Base-by-base conservation (phyloP, 495 filamentous ascomycete species). In the Annulohypoxylon moriforme region DNA sequence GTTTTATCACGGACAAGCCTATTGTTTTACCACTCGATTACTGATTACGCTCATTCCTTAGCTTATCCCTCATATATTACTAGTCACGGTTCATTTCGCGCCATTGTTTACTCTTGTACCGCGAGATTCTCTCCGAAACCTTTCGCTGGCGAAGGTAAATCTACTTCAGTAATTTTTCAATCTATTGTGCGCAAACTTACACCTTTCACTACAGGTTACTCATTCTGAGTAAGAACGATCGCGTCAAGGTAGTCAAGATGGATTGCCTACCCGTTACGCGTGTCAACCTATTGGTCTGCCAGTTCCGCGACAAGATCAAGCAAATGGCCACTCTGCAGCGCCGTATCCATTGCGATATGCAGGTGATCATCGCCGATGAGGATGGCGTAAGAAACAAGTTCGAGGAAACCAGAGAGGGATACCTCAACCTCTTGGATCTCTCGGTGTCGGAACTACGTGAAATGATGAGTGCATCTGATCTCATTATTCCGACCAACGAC, bases 401-500 rank as follows among this genome's bases (percentile, higher is more conserved):
- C 53, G 25, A 67, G 6, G 52, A 46, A 11, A 53, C 42, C 9
- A 40, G 64, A 31, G 0, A 27, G 7, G 7, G 27, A 1, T 72
- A 72, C 20, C 53, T 72, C 13, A 24, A 60, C 2, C 20, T 46
- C 36, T 29, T 72, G 34, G n/a, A 24, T 2, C 59, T 72, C 1
- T 55, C 64, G 14, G 9, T 67, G 1, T 3, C 5, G 2, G 16
- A 68, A 14, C 36, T 72, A 9, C 69, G 69, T 5, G 33, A 64
- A 4, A 33, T 9, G 0, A 72, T 72, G n/a, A 3, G 11, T 0
- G 56, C 22, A 8, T 11, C 59, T 11, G 59, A 72, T 1, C 13
- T 60, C 0, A 2, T 20, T 3, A 7, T 31, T 7, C 31, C 57
- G 7, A 33, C 33, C 0, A 58, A 64, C 0, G 29, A 27, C 7